Percentiles rank a stretch among this genome's conserved stretches.
phyloP scores from a whole-genome alignment of 441 rosid species.

The Theobroma grandiflorum region DNA sequence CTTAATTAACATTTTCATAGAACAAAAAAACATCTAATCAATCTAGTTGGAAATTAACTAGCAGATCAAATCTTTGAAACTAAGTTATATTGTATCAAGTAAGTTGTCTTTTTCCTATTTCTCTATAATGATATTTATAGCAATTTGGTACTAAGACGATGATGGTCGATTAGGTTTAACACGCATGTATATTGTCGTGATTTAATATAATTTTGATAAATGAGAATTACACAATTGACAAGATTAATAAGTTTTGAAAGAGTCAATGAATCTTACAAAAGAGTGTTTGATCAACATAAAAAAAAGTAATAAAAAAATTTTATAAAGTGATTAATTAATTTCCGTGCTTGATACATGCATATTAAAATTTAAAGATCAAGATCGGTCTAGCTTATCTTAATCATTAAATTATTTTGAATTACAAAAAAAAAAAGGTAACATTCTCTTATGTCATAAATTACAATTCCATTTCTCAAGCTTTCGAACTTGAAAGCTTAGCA shows the following conservation, averaged over 20 bases:
- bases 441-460: background rate
- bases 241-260: no score
- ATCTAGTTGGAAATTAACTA: background rate
- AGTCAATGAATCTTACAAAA: no score
- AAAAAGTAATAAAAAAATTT: no score
- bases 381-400: no score
- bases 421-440: no score
- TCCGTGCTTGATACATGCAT: no score
- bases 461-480: background rate
- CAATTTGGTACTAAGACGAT: background rate
- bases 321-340: no score
- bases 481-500: background rate
- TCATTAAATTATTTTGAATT: no score
- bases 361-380: no score
- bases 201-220: background rate
- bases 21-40: background rate
- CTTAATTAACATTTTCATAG: background rate
- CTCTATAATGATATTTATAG: no score
- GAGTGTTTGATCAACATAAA: no score
- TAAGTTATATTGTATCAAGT: background rate
- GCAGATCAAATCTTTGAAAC: background rate
- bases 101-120: background rate
- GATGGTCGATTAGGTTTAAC: background rate
- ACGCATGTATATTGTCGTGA: background rate
- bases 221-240: no score